A percentile compares a stretch with the other conserved stretches of the same genome.
Conservation (phyloP, 768 basidiomycete species). For the Hericium alpestre region DNA sequence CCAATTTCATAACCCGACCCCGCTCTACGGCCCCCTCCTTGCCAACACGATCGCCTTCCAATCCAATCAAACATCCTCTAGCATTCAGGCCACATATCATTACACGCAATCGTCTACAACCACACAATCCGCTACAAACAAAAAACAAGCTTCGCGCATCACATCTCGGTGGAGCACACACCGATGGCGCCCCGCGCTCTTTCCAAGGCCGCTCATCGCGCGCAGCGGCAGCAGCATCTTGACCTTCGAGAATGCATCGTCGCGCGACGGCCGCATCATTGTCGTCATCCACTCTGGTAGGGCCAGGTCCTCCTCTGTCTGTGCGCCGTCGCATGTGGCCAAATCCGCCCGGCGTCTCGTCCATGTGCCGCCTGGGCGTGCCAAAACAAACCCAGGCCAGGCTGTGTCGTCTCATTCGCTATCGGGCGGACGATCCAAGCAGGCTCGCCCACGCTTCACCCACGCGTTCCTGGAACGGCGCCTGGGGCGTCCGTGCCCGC, state of each 20-base stretch:
- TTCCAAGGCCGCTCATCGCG: not conserved
- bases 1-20: slow-evolving; percentile 3
- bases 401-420: not conserved
- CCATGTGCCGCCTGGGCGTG: not conserved
- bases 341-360: not conserved
- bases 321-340: not conserved
- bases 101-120: not conserved
- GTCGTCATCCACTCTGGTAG: not conserved
- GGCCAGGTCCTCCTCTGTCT: not conserved
- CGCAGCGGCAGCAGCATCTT: slow-evolving; percentile 2
- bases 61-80: not conserved
- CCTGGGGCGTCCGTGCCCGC: slow-evolving; percentile 9
- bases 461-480: slow-evolving; percentile 11
- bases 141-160: slow-evolving; percentile 1
- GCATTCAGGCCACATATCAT: not conserved
- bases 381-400: not conserved
- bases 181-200: slow-evolving; percentile 10
- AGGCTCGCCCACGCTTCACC: slow-evolving; percentile 11
- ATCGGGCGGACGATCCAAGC: not conserved
- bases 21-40: slow-evolving; percentile 4
- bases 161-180: slow-evolving; percentile 1
- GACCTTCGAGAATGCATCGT: slow-evolving; percentile 5
- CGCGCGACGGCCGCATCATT: not conserved
- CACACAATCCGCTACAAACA: not conserved
- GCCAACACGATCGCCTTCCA: not conserved